These are phyloP conservation scores for Alternaria consortialis DNA, from an alignment of 2,329 filamentous ascomycete species.

Conservation along the genomic window DNA sequence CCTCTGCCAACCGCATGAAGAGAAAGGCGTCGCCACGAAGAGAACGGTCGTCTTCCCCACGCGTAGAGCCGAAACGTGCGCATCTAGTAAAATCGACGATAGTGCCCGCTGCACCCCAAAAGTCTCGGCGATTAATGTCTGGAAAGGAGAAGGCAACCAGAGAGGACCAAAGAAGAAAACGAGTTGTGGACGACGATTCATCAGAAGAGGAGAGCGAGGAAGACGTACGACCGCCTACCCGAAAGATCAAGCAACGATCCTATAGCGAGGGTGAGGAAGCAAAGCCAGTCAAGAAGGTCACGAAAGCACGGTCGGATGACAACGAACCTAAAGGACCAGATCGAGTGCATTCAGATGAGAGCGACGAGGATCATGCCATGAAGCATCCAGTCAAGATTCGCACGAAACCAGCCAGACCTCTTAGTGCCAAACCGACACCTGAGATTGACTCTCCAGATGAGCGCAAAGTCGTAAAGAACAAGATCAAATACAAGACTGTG, in stretches of 20 bases:
- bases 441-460: conserved; percentile 50
- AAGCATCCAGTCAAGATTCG: conserved; percentile 40
- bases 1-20: conserved; percentile 40
- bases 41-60: conserved; percentile 49
- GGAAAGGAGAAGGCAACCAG: conserved; percentile 49
- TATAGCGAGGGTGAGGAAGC: conserved; percentile 48
- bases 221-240: conserved; percentile 47
- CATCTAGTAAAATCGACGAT: conserved; percentile 36
- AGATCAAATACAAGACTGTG: conserved; percentile 43
- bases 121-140: conserved; percentile 47
- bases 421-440: conserved; percentile 43
- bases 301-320: conserved; percentile 44
- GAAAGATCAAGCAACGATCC: conserved; percentile 46
- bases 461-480: conserved; percentile 41
- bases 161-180: conserved; percentile 44
- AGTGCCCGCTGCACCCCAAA: conserved; percentile 35
- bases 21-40: conserved; percentile 42
- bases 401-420: conserved; percentile 36
- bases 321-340: conserved; percentile 39
- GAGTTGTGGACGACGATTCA: conserved; percentile 46
- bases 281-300: conserved; percentile 44
- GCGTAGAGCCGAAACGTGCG: conserved; percentile 38
- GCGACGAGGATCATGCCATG: conserved; percentile 38
- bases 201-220: conserved; percentile 50
- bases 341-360: conserved; percentile 41